Evolutionary conservation across 2,329 filamentous ascomycete genomes (phyloP).

Genomic region (Capronia americana): DNA sequence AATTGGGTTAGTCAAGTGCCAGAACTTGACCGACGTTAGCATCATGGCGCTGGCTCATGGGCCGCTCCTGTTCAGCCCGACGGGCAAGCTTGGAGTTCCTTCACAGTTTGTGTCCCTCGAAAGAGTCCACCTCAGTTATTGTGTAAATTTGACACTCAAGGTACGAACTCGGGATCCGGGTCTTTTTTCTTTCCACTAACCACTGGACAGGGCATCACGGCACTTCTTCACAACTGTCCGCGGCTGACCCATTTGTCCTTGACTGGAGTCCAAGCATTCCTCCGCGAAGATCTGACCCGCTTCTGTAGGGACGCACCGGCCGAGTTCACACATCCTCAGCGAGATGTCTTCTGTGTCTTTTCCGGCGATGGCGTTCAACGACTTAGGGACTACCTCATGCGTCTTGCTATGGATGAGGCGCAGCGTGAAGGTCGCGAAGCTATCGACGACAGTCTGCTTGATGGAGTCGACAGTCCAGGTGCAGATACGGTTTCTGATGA

Average conservation of each 20-base stretch:
- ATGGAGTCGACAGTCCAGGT: conserved; percentile 39
- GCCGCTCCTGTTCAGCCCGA: conserved; percentile 52
- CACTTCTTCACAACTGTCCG: conserved; percentile 86
- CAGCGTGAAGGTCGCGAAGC: conserved; percentile 37
- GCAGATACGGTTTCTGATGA: conserved; percentile 41
- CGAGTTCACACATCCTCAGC: conserved; percentile 94
- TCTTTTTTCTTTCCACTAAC: conserved; percentile 3
- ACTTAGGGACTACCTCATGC: conserved; percentile 79
- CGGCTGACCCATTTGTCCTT: conserved; percentile 92
- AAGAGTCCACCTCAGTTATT: conserved; percentile 95
- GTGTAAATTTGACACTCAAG: conserved; percentile 78
- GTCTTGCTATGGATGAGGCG: conserved; percentile 38
- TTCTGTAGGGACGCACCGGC: conserved; percentile 87
- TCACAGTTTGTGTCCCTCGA: conserved; percentile 64
- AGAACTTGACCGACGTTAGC: conserved; percentile 85
- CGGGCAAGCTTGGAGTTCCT: conserved; percentile 34
- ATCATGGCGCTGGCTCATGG: conserved; percentile 82
- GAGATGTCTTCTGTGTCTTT: conserved; percentile 96
- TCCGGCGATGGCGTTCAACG: conserved; percentile 81
- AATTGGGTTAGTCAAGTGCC: conserved; percentile 94
- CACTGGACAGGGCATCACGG: conserved; percentile 76
- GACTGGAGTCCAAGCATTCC: conserved; percentile 90
- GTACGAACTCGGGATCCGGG: conserved; percentile 59
- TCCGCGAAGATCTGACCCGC: conserved; percentile 79
- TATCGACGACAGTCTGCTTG: conserved; percentile 39